These are phyloP conservation scores for Primulina eburnea DNA, from an alignment of 257 asterid species.

Conservation along the genomic window DNA sequence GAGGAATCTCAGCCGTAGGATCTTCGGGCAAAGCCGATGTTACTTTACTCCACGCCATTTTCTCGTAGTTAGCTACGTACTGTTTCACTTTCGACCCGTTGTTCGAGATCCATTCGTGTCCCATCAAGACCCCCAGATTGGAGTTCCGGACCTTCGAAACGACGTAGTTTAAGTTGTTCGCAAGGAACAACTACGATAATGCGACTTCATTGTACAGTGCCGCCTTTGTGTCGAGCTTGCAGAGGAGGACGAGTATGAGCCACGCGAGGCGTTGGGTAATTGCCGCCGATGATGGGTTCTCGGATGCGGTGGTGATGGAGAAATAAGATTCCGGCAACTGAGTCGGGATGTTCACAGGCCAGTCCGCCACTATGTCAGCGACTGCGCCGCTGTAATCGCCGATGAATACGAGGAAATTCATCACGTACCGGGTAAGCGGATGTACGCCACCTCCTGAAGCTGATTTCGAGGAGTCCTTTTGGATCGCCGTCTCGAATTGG, in stretches of 20 bases:
- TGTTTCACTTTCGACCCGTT: slow-evolving; percentile 52
- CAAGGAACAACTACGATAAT: slow-evolving; percentile 61
- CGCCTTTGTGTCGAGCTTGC: slow-evolving; percentile 83
- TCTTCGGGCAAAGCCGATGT: slow-evolving; percentile 43
- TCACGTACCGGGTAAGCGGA: slow-evolving; percentile 87
- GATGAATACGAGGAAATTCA: slow-evolving; percentile 72
- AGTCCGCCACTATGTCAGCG: slow-evolving; percentile 60
- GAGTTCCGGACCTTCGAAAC: slow-evolving; percentile 67
- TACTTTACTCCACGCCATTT: slow-evolving; percentile 56
- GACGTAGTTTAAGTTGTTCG: slow-evolving; percentile 77
- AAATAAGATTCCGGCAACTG: slow-evolving; percentile 67
- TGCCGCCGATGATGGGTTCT: slow-evolving; percentile 39
- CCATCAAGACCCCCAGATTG: slow-evolving; percentile 51
- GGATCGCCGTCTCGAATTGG: slow-evolving; percentile 78
- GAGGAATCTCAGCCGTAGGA: slow-evolving; percentile 44
- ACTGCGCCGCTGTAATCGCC: slow-evolving; percentile 65
- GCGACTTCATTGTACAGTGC: slow-evolving; percentile 60
- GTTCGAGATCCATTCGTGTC: slow-evolving; percentile 60
- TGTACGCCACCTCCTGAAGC: slow-evolving; percentile 64
- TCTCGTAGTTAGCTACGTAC: slow-evolving; percentile 44
- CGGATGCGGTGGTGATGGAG: slow-evolving; percentile 40
- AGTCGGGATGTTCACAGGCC: slow-evolving; percentile 33
- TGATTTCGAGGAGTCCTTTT: slow-evolving; percentile 63
- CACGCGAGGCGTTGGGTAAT: slow-evolving; percentile 58
- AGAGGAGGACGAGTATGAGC: slow-evolving; percentile 73